phyloP scores from a whole-genome alignment of 495 filamentous ascomycete genomes.

The Penicillium lagena region DNA sequence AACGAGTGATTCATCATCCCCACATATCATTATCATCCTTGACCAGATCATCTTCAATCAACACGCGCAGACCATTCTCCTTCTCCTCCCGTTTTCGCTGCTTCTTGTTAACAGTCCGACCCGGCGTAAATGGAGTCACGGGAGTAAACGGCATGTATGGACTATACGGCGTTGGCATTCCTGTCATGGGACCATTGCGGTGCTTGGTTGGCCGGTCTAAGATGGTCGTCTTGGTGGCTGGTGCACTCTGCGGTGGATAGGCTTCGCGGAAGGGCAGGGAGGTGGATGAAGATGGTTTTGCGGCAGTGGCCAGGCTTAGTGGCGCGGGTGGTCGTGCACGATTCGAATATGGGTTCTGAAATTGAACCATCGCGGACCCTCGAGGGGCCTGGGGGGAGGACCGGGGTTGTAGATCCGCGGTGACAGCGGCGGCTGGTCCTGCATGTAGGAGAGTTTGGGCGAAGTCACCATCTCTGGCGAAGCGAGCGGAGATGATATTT shows the following conservation, averaged over 20 bases:
- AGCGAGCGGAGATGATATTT: conserved; percentile 52
- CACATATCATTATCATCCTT: conserved; percentile 51
- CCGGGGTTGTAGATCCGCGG: conserved; percentile 54
- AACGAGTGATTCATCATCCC: conserved; percentile 22
- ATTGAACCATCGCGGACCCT: too few relatives aligned
- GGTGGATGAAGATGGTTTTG: conserved; percentile 10
- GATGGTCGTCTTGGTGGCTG: conserved; percentile 70
- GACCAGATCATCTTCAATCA: conserved; percentile 44
- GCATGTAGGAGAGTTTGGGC: conserved; percentile 31
- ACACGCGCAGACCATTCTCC: conserved; percentile 30
- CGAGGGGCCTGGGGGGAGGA: conserved; percentile 42
- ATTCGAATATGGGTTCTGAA: neutral
- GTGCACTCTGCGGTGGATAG: conserved; percentile 46
- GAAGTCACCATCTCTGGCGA: conserved; percentile 37
- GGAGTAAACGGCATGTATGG: conserved; percentile 92
- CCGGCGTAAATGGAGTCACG: conserved; percentile 79
- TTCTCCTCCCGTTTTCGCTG: conserved; percentile 57
- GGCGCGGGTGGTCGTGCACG: conserved; percentile 27
- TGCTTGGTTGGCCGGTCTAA: conserved; percentile 58
- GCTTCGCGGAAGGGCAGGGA: conserved; percentile 55
- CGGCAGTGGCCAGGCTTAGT: conserved; percentile 28
- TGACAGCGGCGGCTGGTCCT: conserved; percentile 47
- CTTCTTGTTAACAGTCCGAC: conserved; percentile 61
- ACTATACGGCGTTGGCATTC: conserved; percentile 74
- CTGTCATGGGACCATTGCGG: conserved; percentile 60